A percentile compares a stretch with the other conserved stretches of the same genome.
These are phyloP conservation scores for Mrakia gelida DNA, from an alignment of 768 basidiomycete genomes.

Conservation along the genomic window DNA sequence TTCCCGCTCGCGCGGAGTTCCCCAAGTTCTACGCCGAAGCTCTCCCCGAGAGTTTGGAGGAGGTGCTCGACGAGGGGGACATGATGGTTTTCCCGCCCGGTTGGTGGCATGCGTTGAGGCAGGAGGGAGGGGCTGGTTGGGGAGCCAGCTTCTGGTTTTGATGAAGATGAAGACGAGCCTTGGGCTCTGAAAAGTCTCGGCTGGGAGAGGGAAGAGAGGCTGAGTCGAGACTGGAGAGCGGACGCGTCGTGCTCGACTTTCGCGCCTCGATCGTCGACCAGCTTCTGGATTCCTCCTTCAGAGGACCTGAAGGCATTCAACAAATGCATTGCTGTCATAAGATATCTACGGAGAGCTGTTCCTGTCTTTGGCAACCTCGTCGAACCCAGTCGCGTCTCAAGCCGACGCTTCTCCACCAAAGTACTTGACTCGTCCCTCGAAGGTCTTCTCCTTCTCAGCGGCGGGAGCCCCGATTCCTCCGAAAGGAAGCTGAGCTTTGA, in stretches of 20 bases:
- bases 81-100: constrained; percentile 26
- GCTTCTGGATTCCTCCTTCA: too few relatives aligned
- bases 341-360: too few relatives aligned
- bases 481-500: constrained; percentile 40
- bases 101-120: constrained; percentile 32
- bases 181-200: too few relatives aligned
- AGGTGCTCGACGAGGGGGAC: constrained; percentile 30
- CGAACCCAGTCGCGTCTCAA: too few relatives aligned
- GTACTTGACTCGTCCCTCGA: constrained; percentile 18
- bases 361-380: too few relatives aligned
- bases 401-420: constrained; percentile 23
- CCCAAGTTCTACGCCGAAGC: constrained; percentile 28
- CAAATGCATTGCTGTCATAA: too few relatives aligned
- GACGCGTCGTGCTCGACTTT: not conserved
- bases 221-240: too few relatives aligned
- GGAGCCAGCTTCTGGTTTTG: constrained; percentile 31
- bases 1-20: not conserved
- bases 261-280: too few relatives aligned
- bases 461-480: constrained; percentile 41
- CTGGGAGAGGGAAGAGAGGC: not conserved
- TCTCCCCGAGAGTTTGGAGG: constrained; percentile 26
- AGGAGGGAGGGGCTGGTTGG: constrained; percentile 29
- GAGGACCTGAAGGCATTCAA: too few relatives aligned
- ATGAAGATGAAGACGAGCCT: not conserved
- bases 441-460: constrained; percentile 42